These are phyloP conservation scores for Ceratocystis cubensis DNA, from an alignment of 2,329 filamentous ascomycete genomes.

Conservation along the genomic window DNA sequence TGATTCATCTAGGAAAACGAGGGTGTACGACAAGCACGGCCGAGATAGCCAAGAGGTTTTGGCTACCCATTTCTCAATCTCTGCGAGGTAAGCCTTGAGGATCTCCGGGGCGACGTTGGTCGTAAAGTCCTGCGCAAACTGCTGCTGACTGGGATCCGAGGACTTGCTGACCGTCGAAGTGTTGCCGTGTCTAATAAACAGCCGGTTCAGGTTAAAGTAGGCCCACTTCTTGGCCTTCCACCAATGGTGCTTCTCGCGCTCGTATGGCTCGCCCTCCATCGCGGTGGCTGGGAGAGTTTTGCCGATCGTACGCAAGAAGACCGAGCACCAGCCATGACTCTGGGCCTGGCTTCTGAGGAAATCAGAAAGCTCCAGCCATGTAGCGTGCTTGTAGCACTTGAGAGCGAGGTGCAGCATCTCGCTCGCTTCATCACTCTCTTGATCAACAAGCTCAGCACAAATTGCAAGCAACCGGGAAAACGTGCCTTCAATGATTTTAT, in stretches of 20 bases:
- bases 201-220: conserved; percentile 90
- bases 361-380: conserved; percentile 80
- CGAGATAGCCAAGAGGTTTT: conserved; percentile 93
- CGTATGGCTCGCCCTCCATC: conserved; percentile 65
- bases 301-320: conserved; percentile 81
- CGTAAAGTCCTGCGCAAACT: conserved; percentile 84
- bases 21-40: conserved; percentile 80
- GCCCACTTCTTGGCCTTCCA: conserved; percentile 99
- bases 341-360: conserved; percentile 66
- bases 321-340: conserved; percentile 90
- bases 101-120: conserved; percentile 89
- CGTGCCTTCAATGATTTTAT: conserved; percentile 81
- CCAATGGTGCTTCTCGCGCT: conserved; percentile 91
- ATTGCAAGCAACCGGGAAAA: conserved; percentile 82
- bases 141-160: conserved; percentile 51
- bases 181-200: conserved; percentile 93
- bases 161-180: conserved; percentile 60
- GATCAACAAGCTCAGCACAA: conserved; percentile 76
- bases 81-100: conserved; percentile 80
- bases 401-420: conserved; percentile 93
- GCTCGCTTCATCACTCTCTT: conserved; percentile 84
- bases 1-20: conserved; percentile 93
- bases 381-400: conserved; percentile 96
- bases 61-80: conserved; percentile 95
- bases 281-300: conserved; percentile 71